Conservation (phyloP, 352 stramenopile species). For the Pythium phragmitis region DNA sequence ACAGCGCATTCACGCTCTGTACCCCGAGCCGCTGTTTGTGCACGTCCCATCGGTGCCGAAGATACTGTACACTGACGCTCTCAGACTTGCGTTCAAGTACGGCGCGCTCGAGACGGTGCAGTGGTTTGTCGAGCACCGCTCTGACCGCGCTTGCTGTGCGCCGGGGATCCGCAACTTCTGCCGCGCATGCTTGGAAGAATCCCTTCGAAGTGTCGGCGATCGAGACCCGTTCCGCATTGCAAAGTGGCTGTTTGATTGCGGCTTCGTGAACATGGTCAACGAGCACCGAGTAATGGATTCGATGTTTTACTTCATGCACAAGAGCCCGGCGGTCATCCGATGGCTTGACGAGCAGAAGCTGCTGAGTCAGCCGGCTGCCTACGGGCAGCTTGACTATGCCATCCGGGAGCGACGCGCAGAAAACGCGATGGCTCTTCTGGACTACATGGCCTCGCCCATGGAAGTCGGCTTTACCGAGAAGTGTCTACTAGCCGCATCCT, state of each 20-base stretch:
- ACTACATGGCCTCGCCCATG: not conserved
- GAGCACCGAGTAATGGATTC: not conserved
- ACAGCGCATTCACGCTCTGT: not conserved
- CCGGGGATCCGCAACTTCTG: not conserved
- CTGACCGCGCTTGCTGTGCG: not conserved
- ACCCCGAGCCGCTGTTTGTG: conserved; percentile 1
- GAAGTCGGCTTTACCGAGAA: not conserved
- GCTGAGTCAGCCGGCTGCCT: not conserved
- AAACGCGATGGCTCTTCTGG: not conserved
- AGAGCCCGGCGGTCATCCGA: not conserved
- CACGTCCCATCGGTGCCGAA: not conserved
- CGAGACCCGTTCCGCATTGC: conserved; percentile 1
- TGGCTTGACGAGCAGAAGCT: conserved; percentile 3
- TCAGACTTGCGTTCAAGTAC: not conserved
- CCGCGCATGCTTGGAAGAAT: not conserved
- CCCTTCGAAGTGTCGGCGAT: not conserved
- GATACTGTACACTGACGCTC: not conserved
- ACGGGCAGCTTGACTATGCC: not conserved
- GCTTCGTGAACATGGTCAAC: not conserved
- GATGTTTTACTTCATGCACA: not conserved
- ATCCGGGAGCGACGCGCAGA: not conserved
- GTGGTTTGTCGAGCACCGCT: conserved; percentile 2
- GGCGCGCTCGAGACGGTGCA: conserved; percentile 3
- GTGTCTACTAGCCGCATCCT: not conserved
- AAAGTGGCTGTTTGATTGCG: not conserved